Percentiles rank a stretch among this genome's conserved stretches.
phyloP scores from a whole-genome alignment of 164 flowering plant genomes.

The Brasenia schreberi region DNA sequence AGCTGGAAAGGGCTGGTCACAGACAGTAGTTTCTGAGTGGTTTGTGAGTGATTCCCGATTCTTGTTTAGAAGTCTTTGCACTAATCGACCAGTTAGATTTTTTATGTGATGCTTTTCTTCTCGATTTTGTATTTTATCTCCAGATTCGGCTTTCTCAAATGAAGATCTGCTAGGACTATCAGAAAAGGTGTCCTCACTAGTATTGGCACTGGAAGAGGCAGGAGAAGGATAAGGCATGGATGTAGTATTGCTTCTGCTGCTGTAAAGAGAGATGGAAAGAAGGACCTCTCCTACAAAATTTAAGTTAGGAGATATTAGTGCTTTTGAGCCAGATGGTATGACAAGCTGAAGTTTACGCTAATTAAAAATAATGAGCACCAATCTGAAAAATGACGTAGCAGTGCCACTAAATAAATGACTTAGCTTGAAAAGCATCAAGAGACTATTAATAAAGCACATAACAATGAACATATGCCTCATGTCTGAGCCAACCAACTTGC shows the following conservation, averaged over 20 bases:
- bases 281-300: conserved; percentile 56
- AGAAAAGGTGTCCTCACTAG: too few relatives aligned
- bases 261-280: conserved; percentile 42
- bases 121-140: neutral
- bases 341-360: too few relatives aligned
- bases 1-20: conserved; percentile 24
- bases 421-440: too few relatives aligned
- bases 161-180: conserved; percentile 6
- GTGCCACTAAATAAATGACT: too few relatives aligned
- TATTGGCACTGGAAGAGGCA: too few relatives aligned
- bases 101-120: conserved; percentile 44
- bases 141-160: conserved; percentile 7
- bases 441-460: too few relatives aligned
- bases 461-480: too few relatives aligned
- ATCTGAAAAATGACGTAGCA: too few relatives aligned
- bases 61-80: conserved; percentile 40
- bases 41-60: conserved; percentile 19
- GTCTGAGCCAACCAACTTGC: too few relatives aligned
- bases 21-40: conserved; percentile 23
- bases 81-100: conserved; percentile 32
- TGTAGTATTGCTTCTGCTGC: conserved; percentile 19
- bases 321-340: neutral
- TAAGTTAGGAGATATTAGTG: neutral
- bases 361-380: too few relatives aligned
- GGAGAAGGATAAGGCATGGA: neutral